A percentile compares a stretch with the other conserved stretches of the same genome.
Evolutionary conservation across 2,329 filamentous ascomycete species (phyloP).

Genomic region (Clarireedia homoeocarpa): DNA sequence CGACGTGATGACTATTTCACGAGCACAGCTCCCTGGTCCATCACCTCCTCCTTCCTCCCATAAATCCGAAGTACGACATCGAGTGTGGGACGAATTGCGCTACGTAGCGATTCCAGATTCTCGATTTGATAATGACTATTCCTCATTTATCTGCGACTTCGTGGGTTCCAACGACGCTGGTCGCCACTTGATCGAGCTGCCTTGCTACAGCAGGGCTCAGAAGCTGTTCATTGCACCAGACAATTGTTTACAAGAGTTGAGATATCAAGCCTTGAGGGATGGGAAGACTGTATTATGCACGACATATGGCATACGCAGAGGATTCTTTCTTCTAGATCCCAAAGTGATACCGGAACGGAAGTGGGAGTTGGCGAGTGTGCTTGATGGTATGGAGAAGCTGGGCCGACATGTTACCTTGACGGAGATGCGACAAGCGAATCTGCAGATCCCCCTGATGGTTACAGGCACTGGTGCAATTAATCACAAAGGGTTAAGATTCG

Average conservation of each 20-base stretch:
- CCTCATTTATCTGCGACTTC: conserved; percentile 37
- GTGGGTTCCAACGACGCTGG: conserved; percentile 30
- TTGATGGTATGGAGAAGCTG: conserved; percentile 39
- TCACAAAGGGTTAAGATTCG: conserved; percentile 32
- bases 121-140: conserved; percentile 36
- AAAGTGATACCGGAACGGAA: conserved; percentile 23
- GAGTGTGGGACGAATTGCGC: conserved; percentile 31
- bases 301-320: conserved; percentile 35
- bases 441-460: conserved; percentile 30
- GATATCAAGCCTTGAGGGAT: conserved; percentile 32
- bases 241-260: conserved; percentile 37
- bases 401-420: conserved; percentile 30
- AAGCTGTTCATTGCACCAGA: conserved; percentile 36
- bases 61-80: conserved; percentile 9
- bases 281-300: conserved; percentile 35
- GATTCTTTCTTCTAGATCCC: conserved; percentile 36
- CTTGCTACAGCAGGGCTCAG: conserved; percentile 27
- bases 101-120: conserved; percentile 36
- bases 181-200: conserved; percentile 27
- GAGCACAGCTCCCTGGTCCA: background rate
- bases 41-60: conserved; percentile 1
- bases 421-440: conserved; percentile 28
- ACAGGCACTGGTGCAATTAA: conserved; percentile 35
- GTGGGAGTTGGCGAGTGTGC: conserved; percentile 30
- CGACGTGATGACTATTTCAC: conserved; percentile 1